Base-by-base conservation (phyloP, 176 grass and related monocot genomes). In the Coix lacrymajobi region DNA sequence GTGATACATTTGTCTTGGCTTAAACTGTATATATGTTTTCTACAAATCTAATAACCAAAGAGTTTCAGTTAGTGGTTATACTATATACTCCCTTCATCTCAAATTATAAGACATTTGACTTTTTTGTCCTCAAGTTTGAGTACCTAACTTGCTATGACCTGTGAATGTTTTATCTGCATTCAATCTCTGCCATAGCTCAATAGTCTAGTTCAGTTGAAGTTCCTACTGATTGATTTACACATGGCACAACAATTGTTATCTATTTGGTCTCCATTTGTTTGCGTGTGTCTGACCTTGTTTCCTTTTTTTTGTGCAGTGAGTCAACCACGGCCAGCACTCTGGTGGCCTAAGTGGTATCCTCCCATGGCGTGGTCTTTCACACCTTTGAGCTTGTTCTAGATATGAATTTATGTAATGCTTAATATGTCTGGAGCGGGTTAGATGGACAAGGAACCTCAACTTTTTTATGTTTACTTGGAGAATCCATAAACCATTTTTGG, bases 321-420 rank as follows among this genome's bases (percentile, higher is more conserved):
- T 91, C 90, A 0, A 89, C 79, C 71, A 96, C 93, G 20, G 93
- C 93, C 39, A 96, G 90, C 83, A 93, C 93, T 75, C 88, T 96
- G 61, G 93, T 96, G 80, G 90, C 93, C 60, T 92, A 93, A 79
- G 61, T 62, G 84, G 33, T 26, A 61, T 75, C 67, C 67, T 82
- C 68, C 49, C n/a, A 22, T 61, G 74, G n/a, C 37, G 57, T 68
- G 66, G 79, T 41, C 45, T 32, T 75, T 51, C 41, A 67, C 49
- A 39, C 25, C 60, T 36, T 61, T 10, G 17, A 31, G 19, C 84
- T 83, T 83, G 58, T 75, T 87, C 79, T 83, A 75, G 74, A 87
- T 69, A 75, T 83, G 19, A 69, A 69, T 30, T 63, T 69, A 90
- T 86, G 88, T 87, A 90, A 75, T 73, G 75, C 62, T 79, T 79